Evolutionary conservation across 352 stramenopile species (phyloP).

Genomic region (Albugo candida): DNA sequence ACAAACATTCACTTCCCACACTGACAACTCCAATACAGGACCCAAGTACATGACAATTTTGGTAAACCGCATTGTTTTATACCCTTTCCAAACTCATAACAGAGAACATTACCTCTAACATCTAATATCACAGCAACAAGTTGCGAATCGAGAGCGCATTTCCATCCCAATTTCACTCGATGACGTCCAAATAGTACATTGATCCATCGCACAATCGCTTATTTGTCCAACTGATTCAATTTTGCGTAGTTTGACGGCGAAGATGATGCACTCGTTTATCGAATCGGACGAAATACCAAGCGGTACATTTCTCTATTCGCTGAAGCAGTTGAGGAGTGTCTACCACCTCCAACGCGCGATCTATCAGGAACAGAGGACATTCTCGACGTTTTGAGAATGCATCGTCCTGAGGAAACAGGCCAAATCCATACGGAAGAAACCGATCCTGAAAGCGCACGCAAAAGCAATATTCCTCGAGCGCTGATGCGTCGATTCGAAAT

Average conservation of each 20-base stretch:
- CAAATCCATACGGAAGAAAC: constrained; percentile 13
- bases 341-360: constrained; percentile 60
- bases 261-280: constrained; percentile 63
- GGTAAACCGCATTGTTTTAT: constrained; percentile 15
- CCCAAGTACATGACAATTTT: constrained; percentile 69
- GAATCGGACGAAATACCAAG: constrained; percentile 69
- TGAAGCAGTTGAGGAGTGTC: constrained; percentile 73
- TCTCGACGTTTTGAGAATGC: constrained; percentile 58
- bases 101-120: neutral
- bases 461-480: constrained; percentile 72
- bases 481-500: constrained; percentile 85
- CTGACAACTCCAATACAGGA: constrained; percentile 31
- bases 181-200: constrained; percentile 60
- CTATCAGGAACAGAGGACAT: constrained; percentile 69
- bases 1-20: constrained; percentile 47
- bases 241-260: constrained; percentile 33
- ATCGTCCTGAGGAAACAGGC: constrained; percentile 51
- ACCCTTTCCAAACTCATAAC: neutral
- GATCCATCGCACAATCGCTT: neutral
- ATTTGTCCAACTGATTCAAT: neutral
- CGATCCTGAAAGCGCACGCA: constrained; percentile 7
- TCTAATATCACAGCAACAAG: constrained; percentile 40
- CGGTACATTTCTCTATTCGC: constrained; percentile 80
- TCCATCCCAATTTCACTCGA: constrained; percentile 63
- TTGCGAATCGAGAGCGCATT: constrained; percentile 68